Evolutionary conservation across 176 grass and related monocot genomes (phyloP), one percentile per base, ranked within the genome.

Genomic region (Puccinellia tenuiflora): DNA sequence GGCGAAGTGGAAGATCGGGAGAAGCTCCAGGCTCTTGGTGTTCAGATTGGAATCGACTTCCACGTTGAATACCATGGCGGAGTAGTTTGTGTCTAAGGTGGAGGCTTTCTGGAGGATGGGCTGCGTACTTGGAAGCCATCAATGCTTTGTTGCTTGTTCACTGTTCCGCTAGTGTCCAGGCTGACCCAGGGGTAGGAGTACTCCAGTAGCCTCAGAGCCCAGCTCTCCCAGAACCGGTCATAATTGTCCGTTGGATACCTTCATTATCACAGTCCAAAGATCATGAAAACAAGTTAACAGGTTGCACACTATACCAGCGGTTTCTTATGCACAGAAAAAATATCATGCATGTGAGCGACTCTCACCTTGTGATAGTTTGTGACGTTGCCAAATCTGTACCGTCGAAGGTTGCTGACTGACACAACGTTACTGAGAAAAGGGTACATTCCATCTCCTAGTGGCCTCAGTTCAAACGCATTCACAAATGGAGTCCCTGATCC

Each of bases 201-300:
- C 3, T n/a, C 33, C 33, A 4, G 4, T 34, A 7, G 14, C 2
- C 18, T n/a, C n/a, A 2, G 0, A 8, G 8, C 4, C 16, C 1
- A 76, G 3, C 2, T 8, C 60, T 54, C 31, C 83, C 83, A 85
- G 46, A 66, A 68, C 2, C 83, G 83, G 21, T 85, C 83, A 5
- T 40, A 10, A 11, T 1, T 0, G 34, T 85, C 83, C 0, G 0
- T 0, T 48, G 83, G 83, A 54, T 77, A 85, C 29, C 83, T 85
- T 10, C 7, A 22, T 43, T 16, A 9, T 4, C 40, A 20, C 25
- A 65, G 17, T n/a, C n/a, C n/a, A 64, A n/a, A 60, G 29, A 53
- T 45, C 10, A 45, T 45, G 42, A 45, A 45, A 45, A 45, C 42
- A 45, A 9, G 9, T 12, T 12, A 45, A 45, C 10, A 45, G 42